Base-by-base conservation (phyloP, 2,329 filamentous ascomycete genomes). In the Fusarium coicis region DNA sequence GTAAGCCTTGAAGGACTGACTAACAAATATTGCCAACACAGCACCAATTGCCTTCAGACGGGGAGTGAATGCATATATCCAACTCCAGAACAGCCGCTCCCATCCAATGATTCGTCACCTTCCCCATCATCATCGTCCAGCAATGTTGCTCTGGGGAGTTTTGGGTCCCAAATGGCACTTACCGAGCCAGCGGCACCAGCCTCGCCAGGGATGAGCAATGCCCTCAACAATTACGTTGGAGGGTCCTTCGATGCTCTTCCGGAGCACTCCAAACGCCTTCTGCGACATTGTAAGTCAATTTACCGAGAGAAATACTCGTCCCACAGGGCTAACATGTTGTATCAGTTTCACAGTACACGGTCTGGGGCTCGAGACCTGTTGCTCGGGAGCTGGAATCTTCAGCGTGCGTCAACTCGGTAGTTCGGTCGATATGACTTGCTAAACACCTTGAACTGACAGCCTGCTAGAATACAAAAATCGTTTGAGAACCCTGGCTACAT, bases 401-500 rank as follows among this genome's bases (percentile, higher is more conserved):
- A 55, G 74, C 74, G 79, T 80, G 68, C 75, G 77, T 74, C 63
- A 56, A 30, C 64, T 68, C 57, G 44, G 56, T 23, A 50, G 18
- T 37, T 42, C 34, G 53, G 56, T 57, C 47, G 50, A 52, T 19
- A 43, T 53, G 56, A 30, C 50, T 46, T 34, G 34, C 28, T 36
- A 30, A 23, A 53, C 37, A 34, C 32, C 23, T 36, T 30, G 37
- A 30, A 56, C 76, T 79, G 65, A 79, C 65, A 49, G 30, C 49
- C 44, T 32, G 39, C 28, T 67, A 85, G 84, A 44, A 82, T 85
- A 46, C 82, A 84, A 66, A 81, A 82, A 70, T 84, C 84, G 21
- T 80, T 85, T 56, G 81, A 83, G 50, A 83, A 85, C 63, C 83
- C 83, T 5, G 84, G 84, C 6, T 84, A 85, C 63, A 84, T 85